Conservation (phyloP, 2,329 filamentous ascomycete species). For the Penicillium sclerotigenum region DNA sequence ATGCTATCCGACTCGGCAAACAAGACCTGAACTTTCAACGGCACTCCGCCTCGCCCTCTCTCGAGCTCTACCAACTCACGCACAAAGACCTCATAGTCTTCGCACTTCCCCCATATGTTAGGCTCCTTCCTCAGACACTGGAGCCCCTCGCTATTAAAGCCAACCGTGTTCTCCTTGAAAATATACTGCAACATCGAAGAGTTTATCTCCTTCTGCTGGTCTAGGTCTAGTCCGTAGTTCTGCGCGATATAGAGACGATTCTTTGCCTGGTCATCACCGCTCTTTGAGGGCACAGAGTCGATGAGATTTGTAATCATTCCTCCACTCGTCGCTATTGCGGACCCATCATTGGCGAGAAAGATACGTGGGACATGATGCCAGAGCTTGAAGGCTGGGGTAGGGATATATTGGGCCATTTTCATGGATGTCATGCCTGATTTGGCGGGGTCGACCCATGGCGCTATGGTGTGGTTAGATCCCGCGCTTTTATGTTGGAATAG, state of each 20-base stretch:
- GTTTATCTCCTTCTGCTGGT: conserved; percentile 16
- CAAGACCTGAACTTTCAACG: conserved; percentile 31
- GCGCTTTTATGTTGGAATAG: not conserved
- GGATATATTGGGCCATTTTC: conserved; percentile 28
- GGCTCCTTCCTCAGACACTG: conserved; percentile 37
- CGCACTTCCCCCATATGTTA: conserved; percentile 34
- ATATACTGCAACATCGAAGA: conserved; percentile 16
- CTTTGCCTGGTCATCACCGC: conserved; percentile 4
- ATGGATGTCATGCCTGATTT: conserved; percentile 33
- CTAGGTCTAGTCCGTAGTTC: conserved; percentile 18
- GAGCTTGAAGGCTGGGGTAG: conserved; percentile 21
- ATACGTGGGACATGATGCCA: conserved; percentile 32
- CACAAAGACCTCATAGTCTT: conserved; percentile 34
- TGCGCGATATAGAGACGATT: conserved; percentile 18
- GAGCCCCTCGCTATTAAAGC: conserved; percentile 40
- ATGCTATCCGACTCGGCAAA: conserved; percentile 44
- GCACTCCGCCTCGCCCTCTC: not conserved
- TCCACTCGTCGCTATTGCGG: conserved; percentile 23
- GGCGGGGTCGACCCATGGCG: conserved; percentile 44
- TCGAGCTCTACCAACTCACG: conserved; percentile 14
- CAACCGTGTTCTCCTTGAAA: conserved; percentile 32
- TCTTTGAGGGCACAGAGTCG: conserved; percentile 8
- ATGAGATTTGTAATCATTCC: not conserved
- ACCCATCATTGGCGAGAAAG: conserved; percentile 21
- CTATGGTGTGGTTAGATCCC: conserved; percentile 29